Evolutionary conservation across 2,329 filamentous ascomycete species (phyloP).

Genomic region (Microdochium nivale): DNA sequence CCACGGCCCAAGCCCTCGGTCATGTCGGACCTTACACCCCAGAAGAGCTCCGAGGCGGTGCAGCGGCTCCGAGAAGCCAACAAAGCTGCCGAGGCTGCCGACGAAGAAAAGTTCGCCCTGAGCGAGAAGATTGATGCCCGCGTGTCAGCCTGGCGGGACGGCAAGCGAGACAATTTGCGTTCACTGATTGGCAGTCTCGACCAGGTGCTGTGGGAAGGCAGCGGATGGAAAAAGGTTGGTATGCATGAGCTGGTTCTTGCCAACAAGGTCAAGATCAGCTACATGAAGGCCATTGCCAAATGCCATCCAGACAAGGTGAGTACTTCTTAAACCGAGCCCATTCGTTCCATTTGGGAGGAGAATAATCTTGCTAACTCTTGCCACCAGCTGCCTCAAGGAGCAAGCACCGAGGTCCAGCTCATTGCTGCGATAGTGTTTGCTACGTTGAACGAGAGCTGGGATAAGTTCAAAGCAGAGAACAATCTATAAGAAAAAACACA

Average conservation of each 20-base stretch:
- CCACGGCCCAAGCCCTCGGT: conserved; percentile 34
- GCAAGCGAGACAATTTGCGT: conserved; percentile 86
- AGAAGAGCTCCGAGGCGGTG: conserved; percentile 66
- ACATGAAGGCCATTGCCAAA: conserved; percentile 99
- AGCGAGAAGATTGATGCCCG: conserved; percentile 76
- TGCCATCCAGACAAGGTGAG: conserved; percentile 97
- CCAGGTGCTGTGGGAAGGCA: conserved; percentile 80
- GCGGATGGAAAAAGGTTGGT: conserved; percentile 94
- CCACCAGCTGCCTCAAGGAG: conserved; percentile 51
- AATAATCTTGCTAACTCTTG: conserved; percentile 9
- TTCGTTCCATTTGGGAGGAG: no score
- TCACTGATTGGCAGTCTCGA: conserved; percentile 83
- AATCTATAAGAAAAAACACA: conserved; percentile 36
- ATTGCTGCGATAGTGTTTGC: conserved; percentile 59
- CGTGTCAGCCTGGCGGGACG: conserved; percentile 74
- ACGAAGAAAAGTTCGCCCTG: conserved; percentile 88
- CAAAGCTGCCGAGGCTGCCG: conserved; percentile 72
- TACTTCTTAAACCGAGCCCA: no score
- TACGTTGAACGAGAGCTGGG: conserved; percentile 64
- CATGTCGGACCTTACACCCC: conserved; percentile 29
- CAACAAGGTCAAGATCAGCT: conserved; percentile 92
- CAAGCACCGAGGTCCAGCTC: conserved; percentile 55
- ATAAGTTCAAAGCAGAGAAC: conserved; percentile 64
- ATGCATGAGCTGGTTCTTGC: conserved; percentile 89
- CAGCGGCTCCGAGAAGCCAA: conserved; percentile 76